Conservation (phyloP, 2,329 filamentous ascomycete genomes). For the Colletotrichum camelliae region DNA sequence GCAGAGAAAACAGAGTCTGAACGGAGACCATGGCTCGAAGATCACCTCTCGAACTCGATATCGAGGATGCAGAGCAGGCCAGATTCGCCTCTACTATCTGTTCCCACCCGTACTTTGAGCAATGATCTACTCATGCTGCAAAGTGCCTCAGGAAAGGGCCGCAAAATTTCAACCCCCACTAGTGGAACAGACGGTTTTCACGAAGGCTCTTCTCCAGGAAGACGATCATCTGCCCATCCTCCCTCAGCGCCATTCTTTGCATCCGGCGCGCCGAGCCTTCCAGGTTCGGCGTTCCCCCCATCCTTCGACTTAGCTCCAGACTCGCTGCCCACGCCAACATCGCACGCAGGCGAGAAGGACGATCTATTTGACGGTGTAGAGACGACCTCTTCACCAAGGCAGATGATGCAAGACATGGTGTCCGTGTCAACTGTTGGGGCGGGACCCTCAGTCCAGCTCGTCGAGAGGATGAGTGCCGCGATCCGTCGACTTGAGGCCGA, state of each 20-base stretch:
- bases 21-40: slow-evolving; percentile 58
- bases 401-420: slow-evolving; percentile 81
- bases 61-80: slow-evolving; percentile 56
- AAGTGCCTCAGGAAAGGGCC: slow-evolving; percentile 34
- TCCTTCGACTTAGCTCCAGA: slow-evolving; percentile 48
- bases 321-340: slow-evolving; percentile 42
- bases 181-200: slow-evolving; percentile 49
- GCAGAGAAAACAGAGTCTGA: slow-evolving; percentile 44
- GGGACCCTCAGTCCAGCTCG: slow-evolving; percentile 91
- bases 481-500: slow-evolving; percentile 91
- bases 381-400: slow-evolving; percentile 65
- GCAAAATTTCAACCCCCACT: slow-evolving; percentile 55
- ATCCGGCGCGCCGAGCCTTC: slow-evolving; percentile 40
- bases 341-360: slow-evolving; percentile 51
- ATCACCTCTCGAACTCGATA: slow-evolving; percentile 43
- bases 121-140: slow-evolving; percentile 51
- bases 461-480: slow-evolving; percentile 93
- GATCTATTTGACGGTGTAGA: slow-evolving; percentile 60
- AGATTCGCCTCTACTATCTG: slow-evolving; percentile 58
- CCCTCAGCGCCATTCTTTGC: slow-evolving; percentile 45
- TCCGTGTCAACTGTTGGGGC: slow-evolving; percentile 89
- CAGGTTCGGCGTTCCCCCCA: slow-evolving; percentile 47
- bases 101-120: slow-evolving; percentile 56
- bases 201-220: slow-evolving; percentile 44
- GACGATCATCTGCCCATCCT: slow-evolving; percentile 58